Base-by-base conservation (phyloP, 352 stramenopile genomes). In the Phytophthora pistaciae region DNA sequence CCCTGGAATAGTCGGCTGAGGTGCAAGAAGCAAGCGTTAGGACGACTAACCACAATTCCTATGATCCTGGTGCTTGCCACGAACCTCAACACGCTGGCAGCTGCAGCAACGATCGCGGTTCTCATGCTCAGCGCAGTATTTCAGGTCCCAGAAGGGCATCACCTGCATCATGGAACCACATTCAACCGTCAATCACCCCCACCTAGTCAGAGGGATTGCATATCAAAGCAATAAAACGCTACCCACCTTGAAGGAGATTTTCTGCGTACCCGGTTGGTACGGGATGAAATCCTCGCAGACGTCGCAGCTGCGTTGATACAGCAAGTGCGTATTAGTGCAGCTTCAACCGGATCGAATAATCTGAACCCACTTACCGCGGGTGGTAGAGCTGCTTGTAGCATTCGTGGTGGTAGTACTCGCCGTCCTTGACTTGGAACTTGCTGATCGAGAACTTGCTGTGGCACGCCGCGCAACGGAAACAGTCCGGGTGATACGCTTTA, bases 341-440 rank as follows among this genome's bases (percentile, higher is more conserved):
- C 14, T 55, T 5, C 29, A 5, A n/a, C 21, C 20, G 9, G 27
- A 58, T 44, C 50, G 36, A 29, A 20, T 38, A 27, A 20, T 18
- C 33, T 10, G 58, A 11, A 10, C 33, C 18, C 29, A 76, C 74
- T 27, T 63, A 90, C 80, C 74, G 72, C 10, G 84, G 87, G 48
- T 91, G 80, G 53, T 83, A 94, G 38, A 94, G 83, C 57, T 80
- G 70, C 49, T 82, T 79, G 74, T 85, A 91, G 72, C 84, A 94
- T 40, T 87, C 75, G 11, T 80, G 56, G 44, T 94, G 84, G 60
- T 94, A 94, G 65, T 78, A 86, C 62, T 90, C 83, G 40, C 78
- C 79, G 25, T 88, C 77, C 33, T 88, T 83, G 29, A 85, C 63
- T 54, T 87, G 63, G 63, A 90, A 90, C 60, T 84, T 75, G 67